phyloP scores from a whole-genome alignment of 2,329 filamentous ascomycete genomes.

The Aspergillus carbonarius region DNA sequence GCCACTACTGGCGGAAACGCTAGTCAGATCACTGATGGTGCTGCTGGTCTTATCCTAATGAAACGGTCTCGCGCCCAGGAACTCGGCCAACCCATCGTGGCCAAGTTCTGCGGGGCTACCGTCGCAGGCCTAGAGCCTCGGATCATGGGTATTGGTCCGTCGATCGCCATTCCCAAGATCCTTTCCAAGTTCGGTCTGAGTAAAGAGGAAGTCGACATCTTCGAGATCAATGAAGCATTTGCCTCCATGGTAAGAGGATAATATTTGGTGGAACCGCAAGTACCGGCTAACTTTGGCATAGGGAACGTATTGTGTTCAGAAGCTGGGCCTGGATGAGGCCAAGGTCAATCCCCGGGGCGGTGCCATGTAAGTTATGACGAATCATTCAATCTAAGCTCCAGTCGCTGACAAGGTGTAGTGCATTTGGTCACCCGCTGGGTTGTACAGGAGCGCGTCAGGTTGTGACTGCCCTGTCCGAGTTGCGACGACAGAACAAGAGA shows the following conservation, averaged over 20 bases:
- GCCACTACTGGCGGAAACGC: slow-evolving; percentile 91
- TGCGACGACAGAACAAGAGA: slow-evolving; percentile 74
- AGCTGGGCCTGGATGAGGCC: slow-evolving; percentile 72
- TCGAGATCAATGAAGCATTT: slow-evolving; percentile 79
- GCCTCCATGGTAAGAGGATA: slow-evolving; percentile 55
- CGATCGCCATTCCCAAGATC: slow-evolving; percentile 86
- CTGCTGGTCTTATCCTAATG: slow-evolving; percentile 89
- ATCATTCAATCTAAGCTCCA: not conserved
- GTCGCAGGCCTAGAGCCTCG: slow-evolving; percentile 82
- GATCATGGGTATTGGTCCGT: slow-evolving; percentile 90
- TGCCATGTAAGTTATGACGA: slow-evolving; percentile 58
- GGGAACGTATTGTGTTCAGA: slow-evolving; percentile 84
- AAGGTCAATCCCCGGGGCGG: slow-evolving; percentile 97
- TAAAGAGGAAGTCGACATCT: slow-evolving; percentile 41
- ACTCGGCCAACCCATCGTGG: slow-evolving; percentile 79
- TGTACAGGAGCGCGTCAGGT: slow-evolving; percentile 91
- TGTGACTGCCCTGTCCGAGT: slow-evolving; percentile 80
- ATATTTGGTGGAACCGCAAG: not conserved
- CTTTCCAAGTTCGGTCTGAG: slow-evolving; percentile 76
- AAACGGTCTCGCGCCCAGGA: slow-evolving; percentile 80
- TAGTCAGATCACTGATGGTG: slow-evolving; percentile 87
- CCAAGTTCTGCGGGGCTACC: slow-evolving; percentile 82
- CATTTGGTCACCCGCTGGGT: slow-evolving; percentile 88
- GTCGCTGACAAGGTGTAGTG: slow-evolving; percentile 40
- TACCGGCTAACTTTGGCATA: slow-evolving; percentile 45